Percentiles rank a stretch among this genome's conserved stretches.
Evolutionary conservation across 148 eudicot species (phyloP).

Genomic region (Rhododendron williamsianum): DNA sequence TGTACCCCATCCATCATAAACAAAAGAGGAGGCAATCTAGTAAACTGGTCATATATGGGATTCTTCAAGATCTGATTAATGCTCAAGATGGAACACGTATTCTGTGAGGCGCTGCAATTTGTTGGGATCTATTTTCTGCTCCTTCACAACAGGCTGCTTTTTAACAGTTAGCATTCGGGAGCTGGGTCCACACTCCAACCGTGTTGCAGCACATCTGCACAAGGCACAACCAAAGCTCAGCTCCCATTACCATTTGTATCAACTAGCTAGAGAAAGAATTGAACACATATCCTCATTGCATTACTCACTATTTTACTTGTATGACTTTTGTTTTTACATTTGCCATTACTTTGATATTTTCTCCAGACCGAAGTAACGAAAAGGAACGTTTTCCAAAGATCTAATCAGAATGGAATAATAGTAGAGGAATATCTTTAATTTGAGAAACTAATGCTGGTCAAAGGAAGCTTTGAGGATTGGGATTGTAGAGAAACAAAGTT

Average conservation of each 20-base stretch:
- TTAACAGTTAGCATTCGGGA: conserved; percentile 73
- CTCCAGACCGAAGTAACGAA: background rate
- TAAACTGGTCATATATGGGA: background rate
- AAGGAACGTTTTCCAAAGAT: background rate
- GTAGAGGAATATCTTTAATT: background rate
- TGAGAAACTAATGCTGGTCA: background rate
- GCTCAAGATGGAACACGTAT: conserved; percentile 95
- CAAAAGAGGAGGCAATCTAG: background rate
- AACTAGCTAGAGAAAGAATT: background rate
- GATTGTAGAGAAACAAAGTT: background rate
- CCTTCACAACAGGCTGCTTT: conserved; percentile 47
- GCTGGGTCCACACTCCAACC: conserved; percentile 67
- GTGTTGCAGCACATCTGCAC: conserved; percentile 65
- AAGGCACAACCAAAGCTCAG: conserved; percentile 7
- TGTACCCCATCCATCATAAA: background rate
- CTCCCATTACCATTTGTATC: background rate
- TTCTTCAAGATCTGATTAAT: conserved; percentile 23
- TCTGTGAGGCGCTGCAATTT: conserved; percentile 91
- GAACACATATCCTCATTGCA: background rate
- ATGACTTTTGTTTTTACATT: background rate
- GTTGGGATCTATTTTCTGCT: conserved; percentile 73
- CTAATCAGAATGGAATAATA: background rate
- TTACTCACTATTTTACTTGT: background rate
- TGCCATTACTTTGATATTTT: background rate
- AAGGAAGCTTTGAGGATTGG: background rate